Base-by-base conservation (phyloP, 768 basidiomycete genomes). In the Psilocybe cubensis region DNA sequence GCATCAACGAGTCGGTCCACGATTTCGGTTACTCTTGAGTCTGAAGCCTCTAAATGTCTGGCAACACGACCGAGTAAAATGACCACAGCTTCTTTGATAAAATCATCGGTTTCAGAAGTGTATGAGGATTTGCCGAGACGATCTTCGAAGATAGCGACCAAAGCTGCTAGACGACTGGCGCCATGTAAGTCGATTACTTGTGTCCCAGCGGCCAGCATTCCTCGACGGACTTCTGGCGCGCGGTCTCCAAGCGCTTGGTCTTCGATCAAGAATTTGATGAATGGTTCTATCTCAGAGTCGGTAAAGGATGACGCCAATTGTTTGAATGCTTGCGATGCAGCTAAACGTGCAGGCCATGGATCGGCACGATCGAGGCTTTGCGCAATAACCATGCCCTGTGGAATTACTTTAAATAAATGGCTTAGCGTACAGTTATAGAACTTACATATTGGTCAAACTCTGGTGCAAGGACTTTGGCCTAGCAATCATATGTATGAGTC, bases 1-100 rank as follows among this genome's bases (percentile, higher is more conserved):
- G 96, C 93, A 28, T 92, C 91, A 7, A 96, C 85, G 18, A 98
- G 78, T 9, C 94, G 80, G 59, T 93, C 86, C 8, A 98, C 89
- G 59, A 98, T 91, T 10, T 75, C 72, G 0, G 92, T 89, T 41
- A 97, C 85, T 1, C 95, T 88, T 4, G 79, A 60, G 69, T 98
- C 95, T 0, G 83, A 80, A 2, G 86, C 73, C 47, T 92, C 85
- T 42, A 99, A 79, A 73, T 98, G 95, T 6, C 91, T 81, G 5
- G 96, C 96, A 7, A 95, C 84, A 17, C 96, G 88, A 56, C 96
- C 96, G 62, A 98, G 92, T 6, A 98, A 81, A 66, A 98, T 95
- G 55, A 98, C 89, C 4, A 96, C 89, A 0, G 94, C 95, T 68
- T 98, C 96, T 62, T 96, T 93, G 72, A 96, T 92, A 59, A 88